Percentiles rank a stretch among this genome's conserved stretches.
Evolutionary conservation across 768 basidiomycete species (phyloP).

Genomic region (Rhizopogon salebrosus): DNA sequence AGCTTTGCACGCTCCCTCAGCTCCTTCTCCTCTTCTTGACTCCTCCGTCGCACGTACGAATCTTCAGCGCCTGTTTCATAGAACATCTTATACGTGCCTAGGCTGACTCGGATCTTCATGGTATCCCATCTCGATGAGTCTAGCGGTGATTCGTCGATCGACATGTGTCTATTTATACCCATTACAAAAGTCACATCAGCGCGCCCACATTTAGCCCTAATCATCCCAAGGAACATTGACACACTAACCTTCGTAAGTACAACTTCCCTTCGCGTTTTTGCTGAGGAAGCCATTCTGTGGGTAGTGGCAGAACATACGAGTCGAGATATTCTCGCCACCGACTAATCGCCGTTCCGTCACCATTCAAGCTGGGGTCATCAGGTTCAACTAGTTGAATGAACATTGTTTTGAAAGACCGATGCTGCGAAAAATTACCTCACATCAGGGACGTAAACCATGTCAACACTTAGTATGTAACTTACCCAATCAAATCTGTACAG

Average conservation of each 20-base stretch:
- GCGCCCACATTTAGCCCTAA: conserved; percentile 8
- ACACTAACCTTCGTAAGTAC: conserved; percentile 57
- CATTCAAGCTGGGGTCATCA: conserved; percentile 61
- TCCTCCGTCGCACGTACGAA: conserved; percentile 34
- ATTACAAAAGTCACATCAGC: conserved; percentile 22
- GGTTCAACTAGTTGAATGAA: conserved; percentile 54
- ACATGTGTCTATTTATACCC: conserved; percentile 48
- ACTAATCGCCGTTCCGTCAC: conserved; percentile 40
- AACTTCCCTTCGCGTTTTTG: conserved; percentile 31
- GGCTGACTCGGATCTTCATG: conserved; percentile 46
- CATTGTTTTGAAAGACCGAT: conserved; percentile 48
- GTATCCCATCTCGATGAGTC: conserved; percentile 12
- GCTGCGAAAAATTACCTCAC: conserved; percentile 34
- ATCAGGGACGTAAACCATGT: conserved; percentile 1
- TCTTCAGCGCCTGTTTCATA: conserved; percentile 69
- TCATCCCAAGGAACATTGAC: conserved; percentile 4
- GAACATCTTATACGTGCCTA: conserved; percentile 61
- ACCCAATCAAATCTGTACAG: conserved; percentile 81
- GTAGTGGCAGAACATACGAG: conserved; percentile 63
- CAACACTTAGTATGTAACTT: conserved; percentile 23
- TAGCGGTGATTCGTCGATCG: conserved; percentile 25
- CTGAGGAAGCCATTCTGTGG: conserved; percentile 66
- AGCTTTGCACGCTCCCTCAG: conserved; percentile 35
- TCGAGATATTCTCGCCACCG: conserved; percentile 76
- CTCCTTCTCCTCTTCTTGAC: conserved; percentile 27